Conservation (phyloP, 169 alveolate genomes). For the Plasmodium cynomolgi region DNA sequence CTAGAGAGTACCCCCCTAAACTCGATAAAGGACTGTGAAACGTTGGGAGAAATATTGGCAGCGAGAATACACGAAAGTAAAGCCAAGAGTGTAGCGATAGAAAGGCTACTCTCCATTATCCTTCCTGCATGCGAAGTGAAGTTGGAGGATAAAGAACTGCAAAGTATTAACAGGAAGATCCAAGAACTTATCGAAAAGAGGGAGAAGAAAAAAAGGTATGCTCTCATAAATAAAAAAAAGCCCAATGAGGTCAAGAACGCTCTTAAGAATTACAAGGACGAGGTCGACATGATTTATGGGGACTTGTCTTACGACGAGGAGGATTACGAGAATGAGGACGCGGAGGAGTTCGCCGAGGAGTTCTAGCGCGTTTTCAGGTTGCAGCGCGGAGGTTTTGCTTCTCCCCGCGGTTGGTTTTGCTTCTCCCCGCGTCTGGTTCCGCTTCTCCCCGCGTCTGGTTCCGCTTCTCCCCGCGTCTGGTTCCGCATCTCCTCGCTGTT, state of each 20-base stretch:
- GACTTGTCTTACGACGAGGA: slow-evolving; percentile 80
- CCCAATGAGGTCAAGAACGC: slow-evolving; percentile 77
- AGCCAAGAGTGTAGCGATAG: slow-evolving; percentile 65
- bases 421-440: no score
- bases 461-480: neutral
- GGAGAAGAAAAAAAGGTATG: slow-evolving; percentile 51
- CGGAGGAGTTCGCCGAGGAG: slow-evolving; percentile 28
- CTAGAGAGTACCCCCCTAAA: slow-evolving; percentile 57
- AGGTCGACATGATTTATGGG: slow-evolving; percentile 85
- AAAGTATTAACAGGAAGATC: slow-evolving; percentile 22
- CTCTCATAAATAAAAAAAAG: slow-evolving; percentile 50
- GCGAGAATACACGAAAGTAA: slow-evolving; percentile 25
- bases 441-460: no score
- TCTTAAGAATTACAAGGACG: slow-evolving; percentile 82
- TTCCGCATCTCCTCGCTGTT: no score
- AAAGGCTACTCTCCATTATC: slow-evolving; percentile 53
- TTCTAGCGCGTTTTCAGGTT: neutral
- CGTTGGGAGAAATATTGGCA: slow-evolving; percentile 59
- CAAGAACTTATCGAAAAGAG: slow-evolving; percentile 40
- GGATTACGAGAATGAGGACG: slow-evolving; percentile 54
- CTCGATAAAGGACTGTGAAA: slow-evolving; percentile 55
- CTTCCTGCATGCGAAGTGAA: slow-evolving; percentile 37
- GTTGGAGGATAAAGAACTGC: slow-evolving; percentile 32
- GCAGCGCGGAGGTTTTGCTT: no score
- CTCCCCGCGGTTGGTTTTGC: no score